Conservation (phyloP, 352 stramenopile genomes). For the Plasmopara viticola region DNA sequence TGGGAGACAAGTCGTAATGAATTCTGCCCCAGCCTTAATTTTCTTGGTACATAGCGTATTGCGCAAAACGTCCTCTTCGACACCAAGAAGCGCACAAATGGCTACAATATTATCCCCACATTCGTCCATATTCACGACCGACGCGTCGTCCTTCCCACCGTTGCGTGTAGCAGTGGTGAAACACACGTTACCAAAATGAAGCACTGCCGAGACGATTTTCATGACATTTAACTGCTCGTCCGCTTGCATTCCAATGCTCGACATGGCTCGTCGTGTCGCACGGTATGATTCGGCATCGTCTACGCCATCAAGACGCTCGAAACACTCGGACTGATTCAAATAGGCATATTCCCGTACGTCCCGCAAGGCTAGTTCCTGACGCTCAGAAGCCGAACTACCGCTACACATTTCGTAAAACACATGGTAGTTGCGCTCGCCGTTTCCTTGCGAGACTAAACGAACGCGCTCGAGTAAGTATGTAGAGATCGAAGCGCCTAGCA, state of each 20-base stretch:
- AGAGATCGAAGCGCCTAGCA: slow-evolving; percentile 74
- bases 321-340: slow-evolving; percentile 79
- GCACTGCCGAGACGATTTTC: slow-evolving; percentile 73
- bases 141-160: slow-evolving; percentile 53
- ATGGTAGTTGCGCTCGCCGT: slow-evolving; percentile 97
- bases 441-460: slow-evolving; percentile 87
- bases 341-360: slow-evolving; percentile 68
- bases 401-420: slow-evolving; percentile 96
- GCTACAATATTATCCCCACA: slow-evolving; percentile 57
- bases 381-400: slow-evolving; percentile 59
- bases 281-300: slow-evolving; percentile 75
- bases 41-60: slow-evolving; percentile 70
- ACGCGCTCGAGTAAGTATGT: slow-evolving; percentile 96
- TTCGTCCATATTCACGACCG: slow-evolving; percentile 46
- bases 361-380: slow-evolving; percentile 37
- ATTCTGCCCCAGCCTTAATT: slow-evolving; percentile 73
- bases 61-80: slow-evolving; percentile 48
- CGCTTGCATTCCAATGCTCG: slow-evolving; percentile 64
- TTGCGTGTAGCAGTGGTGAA: slow-evolving; percentile 55
- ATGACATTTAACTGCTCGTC: slow-evolving; percentile 81
- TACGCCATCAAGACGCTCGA: slow-evolving; percentile 63
- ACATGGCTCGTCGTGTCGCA: slow-evolving; percentile 74
- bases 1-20: slow-evolving; percentile 62
- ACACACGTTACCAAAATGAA: slow-evolving; percentile 83
- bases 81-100: slow-evolving; percentile 74